Percentiles rank a stretch among this genome's conserved stretches.
Evolutionary conservation across 1,284 basidiomycete genomes (phyloP).

Genomic region (Papiliotrema flavescens): DNA sequence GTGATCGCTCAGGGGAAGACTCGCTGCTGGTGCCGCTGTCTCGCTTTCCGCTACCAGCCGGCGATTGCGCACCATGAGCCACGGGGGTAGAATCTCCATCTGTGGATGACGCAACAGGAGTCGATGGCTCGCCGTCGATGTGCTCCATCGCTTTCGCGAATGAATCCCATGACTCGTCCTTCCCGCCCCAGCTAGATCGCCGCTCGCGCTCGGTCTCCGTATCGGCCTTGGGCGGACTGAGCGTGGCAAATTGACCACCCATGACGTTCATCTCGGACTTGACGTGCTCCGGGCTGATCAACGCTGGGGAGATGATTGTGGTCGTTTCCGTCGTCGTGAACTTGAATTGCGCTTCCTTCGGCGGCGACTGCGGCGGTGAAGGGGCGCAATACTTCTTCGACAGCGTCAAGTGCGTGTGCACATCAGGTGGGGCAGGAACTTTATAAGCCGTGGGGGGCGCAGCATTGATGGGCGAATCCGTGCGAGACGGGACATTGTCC

Average conservation of each 20-base stretch:
- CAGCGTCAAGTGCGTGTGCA: constrained; percentile 40
- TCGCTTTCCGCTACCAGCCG: constrained; percentile 7
- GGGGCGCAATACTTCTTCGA: constrained; percentile 46
- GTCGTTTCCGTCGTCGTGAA: background rate
- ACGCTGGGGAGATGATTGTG: background rate
- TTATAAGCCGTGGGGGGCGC: constrained; percentile 35
- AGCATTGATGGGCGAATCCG: constrained; percentile 26
- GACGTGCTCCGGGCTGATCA: background rate
- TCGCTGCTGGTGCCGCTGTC: constrained; percentile 1
- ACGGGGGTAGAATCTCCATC: constrained; percentile 33
- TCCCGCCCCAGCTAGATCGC: constrained; percentile 40
- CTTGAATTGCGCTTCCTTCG: constrained; percentile 16
- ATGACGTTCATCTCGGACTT: constrained; percentile 25
- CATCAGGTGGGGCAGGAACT: constrained; percentile 40
- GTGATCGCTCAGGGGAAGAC: constrained; percentile 17
- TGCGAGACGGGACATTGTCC: constrained; percentile 8
- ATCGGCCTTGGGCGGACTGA: constrained; percentile 8
- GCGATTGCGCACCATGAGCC: constrained; percentile 32
- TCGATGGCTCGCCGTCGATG: constrained; percentile 1
- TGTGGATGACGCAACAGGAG: background rate
- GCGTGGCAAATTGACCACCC: constrained; percentile 38
- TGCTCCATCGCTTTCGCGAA: constrained; percentile 19
- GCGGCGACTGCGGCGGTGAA: constrained; percentile 44
- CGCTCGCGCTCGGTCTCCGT: constrained; percentile 22
- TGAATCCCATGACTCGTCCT: constrained; percentile 26